Conservation (phyloP, 768 basidiomycete species). For the Udeniomyces megalosporus region DNA sequence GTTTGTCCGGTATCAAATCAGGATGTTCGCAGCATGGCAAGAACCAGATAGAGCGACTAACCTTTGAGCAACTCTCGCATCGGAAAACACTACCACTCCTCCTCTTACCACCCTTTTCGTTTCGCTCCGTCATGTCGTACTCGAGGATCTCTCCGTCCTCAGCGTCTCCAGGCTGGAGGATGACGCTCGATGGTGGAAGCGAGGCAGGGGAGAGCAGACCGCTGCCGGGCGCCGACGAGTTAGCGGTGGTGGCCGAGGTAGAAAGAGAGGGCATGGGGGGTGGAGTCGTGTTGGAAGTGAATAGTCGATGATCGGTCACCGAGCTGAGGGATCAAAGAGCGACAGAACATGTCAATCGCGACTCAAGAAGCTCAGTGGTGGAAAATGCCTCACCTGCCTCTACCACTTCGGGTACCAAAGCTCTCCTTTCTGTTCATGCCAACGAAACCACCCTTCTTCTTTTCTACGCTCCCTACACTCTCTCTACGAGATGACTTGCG, state of each 20-base stretch:
- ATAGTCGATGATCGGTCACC: neutral
- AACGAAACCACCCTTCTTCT: too few relatives aligned
- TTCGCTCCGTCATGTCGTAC: slow-evolving; percentile 1
- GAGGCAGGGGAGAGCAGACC: neutral
- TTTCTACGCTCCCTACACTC: too few relatives aligned
- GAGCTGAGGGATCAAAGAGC: neutral
- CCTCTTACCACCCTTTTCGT: slow-evolving; percentile 31
- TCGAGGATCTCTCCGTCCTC: slow-evolving; percentile 16
- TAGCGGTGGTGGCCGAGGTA: neutral
- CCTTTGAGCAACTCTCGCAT: slow-evolving; percentile 92
- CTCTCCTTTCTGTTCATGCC: too few relatives aligned
- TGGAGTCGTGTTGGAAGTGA: neutral
- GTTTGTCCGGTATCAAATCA: neutral
- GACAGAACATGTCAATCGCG: neutral
- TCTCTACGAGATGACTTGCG: too few relatives aligned
- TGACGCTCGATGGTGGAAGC: neutral
- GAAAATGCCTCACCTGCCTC: neutral
- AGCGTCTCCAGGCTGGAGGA: slow-evolving; percentile 7
- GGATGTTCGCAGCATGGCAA: too few relatives aligned
- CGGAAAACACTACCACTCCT: slow-evolving; percentile 73
- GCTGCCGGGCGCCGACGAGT: neutral
- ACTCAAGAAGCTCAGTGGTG: neutral
- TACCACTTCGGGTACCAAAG: too few relatives aligned
- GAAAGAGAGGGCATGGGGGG: neutral
- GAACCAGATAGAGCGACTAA: too few relatives aligned